Percentiles rank a stretch among this genome's conserved stretches.
These are phyloP conservation scores for Talaromyces thailandensis DNA, from an alignment of 495 filamentous ascomycete genomes.

Conservation along the genomic window DNA sequence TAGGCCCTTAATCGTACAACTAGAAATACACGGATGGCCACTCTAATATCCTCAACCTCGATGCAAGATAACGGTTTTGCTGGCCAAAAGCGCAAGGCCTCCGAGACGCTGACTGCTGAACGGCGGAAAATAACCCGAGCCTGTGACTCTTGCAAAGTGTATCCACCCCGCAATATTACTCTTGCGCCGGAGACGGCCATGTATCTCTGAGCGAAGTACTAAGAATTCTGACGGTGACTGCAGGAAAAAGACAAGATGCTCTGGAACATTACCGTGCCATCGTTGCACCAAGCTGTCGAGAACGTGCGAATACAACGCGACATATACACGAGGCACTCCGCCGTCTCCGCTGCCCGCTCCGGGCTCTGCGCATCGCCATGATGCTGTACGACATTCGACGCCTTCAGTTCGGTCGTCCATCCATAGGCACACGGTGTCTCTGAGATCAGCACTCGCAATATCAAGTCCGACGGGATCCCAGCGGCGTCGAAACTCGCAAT, in stretches of 20 bases:
- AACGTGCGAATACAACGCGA: slow-evolving; percentile 34
- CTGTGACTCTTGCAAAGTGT: slow-evolving; percentile 36
- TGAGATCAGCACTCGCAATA: background rate
- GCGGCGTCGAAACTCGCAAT: background rate
- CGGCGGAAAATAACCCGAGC: slow-evolving; percentile 39
- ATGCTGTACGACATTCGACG: slow-evolving; percentile 1
- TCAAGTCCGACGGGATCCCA: background rate
- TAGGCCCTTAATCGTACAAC: background rate
- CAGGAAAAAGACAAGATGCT: slow-evolving; percentile 37
- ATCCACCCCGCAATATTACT: background rate
- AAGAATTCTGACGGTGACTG: background rate
- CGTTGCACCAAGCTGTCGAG: slow-evolving; percentile 31
- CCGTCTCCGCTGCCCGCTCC: slow-evolving; percentile 28
- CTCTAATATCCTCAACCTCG: background rate
- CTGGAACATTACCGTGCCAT: slow-evolving; percentile 34
- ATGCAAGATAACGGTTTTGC: background rate
- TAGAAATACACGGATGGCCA: background rate
- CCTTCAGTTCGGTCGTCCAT: background rate
- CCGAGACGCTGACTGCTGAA: slow-evolving; percentile 12
- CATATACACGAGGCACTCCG: slow-evolving; percentile 34
- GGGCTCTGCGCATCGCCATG: background rate
- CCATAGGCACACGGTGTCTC: background rate
- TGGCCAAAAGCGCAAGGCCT: slow-evolving; percentile 25
- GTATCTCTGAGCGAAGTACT: background rate
- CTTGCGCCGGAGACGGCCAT: background rate